Percentiles rank a stretch among this genome's conserved stretches.
These are phyloP conservation scores for Dictyostelium intermedium DNA, from an alignment of 78 protist genomes.

Conservation along the genomic window DNA sequence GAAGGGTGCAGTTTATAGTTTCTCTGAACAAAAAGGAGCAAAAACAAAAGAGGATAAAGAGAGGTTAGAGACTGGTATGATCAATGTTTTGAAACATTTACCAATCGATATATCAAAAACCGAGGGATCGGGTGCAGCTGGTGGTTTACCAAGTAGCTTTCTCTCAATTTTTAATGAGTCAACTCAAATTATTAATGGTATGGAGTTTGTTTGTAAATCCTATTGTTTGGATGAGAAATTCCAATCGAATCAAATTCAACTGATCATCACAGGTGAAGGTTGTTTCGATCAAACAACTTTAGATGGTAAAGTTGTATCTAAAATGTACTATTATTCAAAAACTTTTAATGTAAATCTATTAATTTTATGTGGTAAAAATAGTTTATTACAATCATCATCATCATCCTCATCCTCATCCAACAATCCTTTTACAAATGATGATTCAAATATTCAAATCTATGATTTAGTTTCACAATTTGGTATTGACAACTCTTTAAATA, in stretches of 20 bases:
- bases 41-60: conserved; percentile 20
- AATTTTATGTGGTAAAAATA: conserved; percentile 59
- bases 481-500: not conserved
- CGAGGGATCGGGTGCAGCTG: conserved; percentile 85
- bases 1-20: conserved; percentile 77
- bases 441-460: not conserved
- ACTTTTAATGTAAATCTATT: not conserved
- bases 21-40: conserved; percentile 84
- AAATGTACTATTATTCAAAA: not conserved
- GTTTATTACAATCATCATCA: not conserved
- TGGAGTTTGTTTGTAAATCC: conserved; percentile 19
- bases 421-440: not conserved
- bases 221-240: not conserved
- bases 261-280: conserved; percentile 80
- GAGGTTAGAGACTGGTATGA: conserved; percentile 72
- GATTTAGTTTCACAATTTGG: conserved; percentile 33
- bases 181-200: conserved; percentile 23
- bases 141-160: conserved; percentile 78
- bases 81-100: conserved; percentile 5
- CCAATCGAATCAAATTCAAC: not conserved
- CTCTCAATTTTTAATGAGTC: not conserved
- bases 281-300: conserved; percentile 33
- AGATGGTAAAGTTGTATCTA: conserved; percentile 28
- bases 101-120: conserved; percentile 18
- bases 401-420: not conserved